Base-by-base conservation (phyloP, 352 stramenopile species). In the Peronospora tabacina region DNA sequence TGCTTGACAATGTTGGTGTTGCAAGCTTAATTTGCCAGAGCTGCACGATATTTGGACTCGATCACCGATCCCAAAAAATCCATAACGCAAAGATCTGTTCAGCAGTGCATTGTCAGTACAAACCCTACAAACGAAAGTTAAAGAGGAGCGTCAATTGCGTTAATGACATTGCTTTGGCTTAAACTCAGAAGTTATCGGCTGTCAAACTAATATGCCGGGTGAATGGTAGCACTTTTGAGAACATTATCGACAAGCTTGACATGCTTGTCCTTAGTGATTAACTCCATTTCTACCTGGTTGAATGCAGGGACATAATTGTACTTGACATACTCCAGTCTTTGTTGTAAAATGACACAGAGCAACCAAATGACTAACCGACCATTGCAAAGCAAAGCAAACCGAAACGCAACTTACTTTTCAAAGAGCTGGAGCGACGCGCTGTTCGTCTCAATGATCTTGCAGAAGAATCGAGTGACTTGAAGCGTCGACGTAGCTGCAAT, bases 371-470 rank as follows among this genome's bases (percentile, higher is more conserved):
- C n/a, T 12, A 37, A 11, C 7, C 7, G 17, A 19, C 15, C 15
- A 7, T 7, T 49, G 1, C 22, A 9, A 10, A n/a, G n/a, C n/a
- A n/a, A n/a, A n/a, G 7, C 28, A 32, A 9, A 32, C 28, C 6
- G 8, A 35, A 51, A 28, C 0, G 11, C 16, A 16, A 63, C 66
- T 26, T 72, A 93, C 82, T 73, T 76, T 47, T 82, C 45, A 44
- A 98, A 98, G 3, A 98, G 70, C 42, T 66, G 44, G 0, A 96
- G 60, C 1, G 94, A 98, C 6, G 83, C 66, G 11, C 54, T 32
- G 55, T 98, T 98, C 2, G 70, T 76, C 49, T 97, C 85, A 47
- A 95, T 85, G 48, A 98, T 97, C 66, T 97, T 98, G 67, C 83
- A 96, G 64, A 96, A 94, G 43, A 97, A 96, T 12, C 89, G 76